Base-by-base conservation (phyloP, 345 rosid species). In the Rhodamnia rubescens region DNA sequence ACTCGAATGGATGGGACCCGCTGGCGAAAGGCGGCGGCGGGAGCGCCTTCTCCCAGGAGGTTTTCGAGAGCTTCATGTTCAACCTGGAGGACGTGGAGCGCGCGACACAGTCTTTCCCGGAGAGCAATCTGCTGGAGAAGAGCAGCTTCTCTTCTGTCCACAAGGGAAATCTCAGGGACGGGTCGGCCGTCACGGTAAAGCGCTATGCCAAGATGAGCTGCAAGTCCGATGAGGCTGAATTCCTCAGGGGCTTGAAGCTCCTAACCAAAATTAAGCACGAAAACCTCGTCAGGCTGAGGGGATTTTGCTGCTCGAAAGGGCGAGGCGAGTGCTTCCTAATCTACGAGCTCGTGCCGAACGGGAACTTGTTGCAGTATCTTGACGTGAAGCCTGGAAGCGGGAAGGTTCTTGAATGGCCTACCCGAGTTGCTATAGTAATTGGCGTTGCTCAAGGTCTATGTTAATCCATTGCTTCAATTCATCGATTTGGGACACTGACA, bases 1-100 rank as follows among this genome's bases (percentile, higher is more conserved):
- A 96, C 89, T 92, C 98, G 36, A 93, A 85, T 49, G 98, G 99
- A 15, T 97, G 99, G 99, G 99, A 97, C 83, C 99, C 98, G 2
- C 87, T 97, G 87, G 98, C 92, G 11, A 87, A 92, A 87, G 93
- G 96, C 82, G 90, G 89, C 85, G 89, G 22, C 80, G 88, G 87
- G 85, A 93, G 85, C 88, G 93, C 92, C 5, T 87, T 92, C 86
- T 93, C 98, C 47, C 98, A 92, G 83, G 99, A 95, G 89, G 91
- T 94, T 85, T 91, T 95, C 32, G 98, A 97, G 91, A 96, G 98
- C 90, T 95, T 93, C 88, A 91, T 92, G 98, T 96, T 94, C 90
- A 97, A 96, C 82, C 90, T 97, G 57, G 98, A 97, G 85, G 99
- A 96, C 84, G 95, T 97, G 69, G 98, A 96, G 89, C 94, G 96